Evolutionary conservation across 192 early-diverging fungal genomes (phyloP).

Genomic region (Hyaloraphidium curvatum): DNA sequence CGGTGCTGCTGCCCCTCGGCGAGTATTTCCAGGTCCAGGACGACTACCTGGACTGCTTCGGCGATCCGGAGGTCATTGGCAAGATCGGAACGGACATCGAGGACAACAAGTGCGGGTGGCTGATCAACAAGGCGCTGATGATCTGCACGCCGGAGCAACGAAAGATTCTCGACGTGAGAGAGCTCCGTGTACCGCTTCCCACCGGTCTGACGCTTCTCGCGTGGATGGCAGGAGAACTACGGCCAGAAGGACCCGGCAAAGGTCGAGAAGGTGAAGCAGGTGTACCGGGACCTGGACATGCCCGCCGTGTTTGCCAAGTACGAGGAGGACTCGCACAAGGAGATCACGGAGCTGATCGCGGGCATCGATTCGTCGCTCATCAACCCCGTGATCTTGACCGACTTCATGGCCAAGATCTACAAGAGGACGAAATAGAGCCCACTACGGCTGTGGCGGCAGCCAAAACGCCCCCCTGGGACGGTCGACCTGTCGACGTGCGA

Average conservation of each 20-base stretch:
- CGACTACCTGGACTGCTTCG: conserved; percentile 96
- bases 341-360: conserved; percentile 53
- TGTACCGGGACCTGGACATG: conserved; percentile 65
- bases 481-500: too few species aligned
- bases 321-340: conserved; percentile 66
- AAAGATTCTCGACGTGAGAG: conserved; percentile 42
- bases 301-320: conserved; percentile 64
- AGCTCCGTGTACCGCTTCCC: conserved; percentile 1
- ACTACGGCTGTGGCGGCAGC: too few species aligned
- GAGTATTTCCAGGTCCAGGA: conserved; percentile 99
- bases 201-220: neutral
- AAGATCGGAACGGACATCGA: conserved; percentile 99
- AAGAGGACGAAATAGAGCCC: conserved; percentile 85
- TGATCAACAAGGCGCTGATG: conserved; percentile 80
- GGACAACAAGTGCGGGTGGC: conserved; percentile 99
- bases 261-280: conserved; percentile 60
- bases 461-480: too few species aligned
- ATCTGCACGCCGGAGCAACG: conserved; percentile 65
- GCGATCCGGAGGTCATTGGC: conserved; percentile 63
- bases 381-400: conserved; percentile 65
- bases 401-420: conserved; percentile 91
- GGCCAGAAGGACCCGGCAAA: conserved; percentile 62
- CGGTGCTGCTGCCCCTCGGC: conserved; percentile 80
- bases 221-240: conserved; percentile 55
- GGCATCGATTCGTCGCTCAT: conserved; percentile 62